phyloP scores from a whole-genome alignment of 2,329 filamentous ascomycete species.

The Ophiostoma perfectum region DNA sequence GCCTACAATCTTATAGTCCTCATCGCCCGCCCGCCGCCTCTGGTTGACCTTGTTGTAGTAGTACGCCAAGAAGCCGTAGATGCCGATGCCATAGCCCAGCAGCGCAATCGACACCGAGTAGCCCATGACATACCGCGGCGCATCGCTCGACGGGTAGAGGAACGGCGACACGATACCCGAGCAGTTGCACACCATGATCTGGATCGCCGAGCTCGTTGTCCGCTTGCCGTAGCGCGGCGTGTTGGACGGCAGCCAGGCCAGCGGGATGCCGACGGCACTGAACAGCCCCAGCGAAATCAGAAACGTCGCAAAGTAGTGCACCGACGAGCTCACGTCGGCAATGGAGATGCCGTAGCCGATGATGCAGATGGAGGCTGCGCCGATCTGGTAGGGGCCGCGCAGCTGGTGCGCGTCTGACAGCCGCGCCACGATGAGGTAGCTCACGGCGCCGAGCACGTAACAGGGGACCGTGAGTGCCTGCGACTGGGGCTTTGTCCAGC shows the following conservation, averaged over 20 bases:
- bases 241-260: slow-evolving; percentile 60
- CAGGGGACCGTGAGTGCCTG: slow-evolving; percentile 34
- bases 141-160: slow-evolving; percentile 12
- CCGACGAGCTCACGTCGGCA: slow-evolving; percentile 38
- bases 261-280: slow-evolving; percentile 49
- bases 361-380: slow-evolving; percentile 35
- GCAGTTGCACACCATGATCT: slow-evolving; percentile 24
- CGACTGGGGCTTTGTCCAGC: slow-evolving; percentile 23
- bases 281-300: slow-evolving; percentile 71
- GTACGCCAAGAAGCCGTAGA: slow-evolving; percentile 12
- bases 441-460: slow-evolving; percentile 30
- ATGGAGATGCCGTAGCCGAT: slow-evolving; percentile 56
- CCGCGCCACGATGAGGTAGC: slow-evolving; percentile 30
- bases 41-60: slow-evolving; percentile 2
- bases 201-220: slow-evolving; percentile 32
- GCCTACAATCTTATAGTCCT: slow-evolving; percentile 18
- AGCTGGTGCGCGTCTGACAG: slow-evolving; percentile 39
- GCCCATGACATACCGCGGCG: slow-evolving; percentile 19
- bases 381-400: slow-evolving; percentile 51
- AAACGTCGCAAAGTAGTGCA: slow-evolving; percentile 62
- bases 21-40: slow-evolving; percentile 1
- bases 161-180: slow-evolving; percentile 21
- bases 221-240: slow-evolving; percentile 70
- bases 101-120: slow-evolving; percentile 18
- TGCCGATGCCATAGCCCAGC: slow-evolving; percentile 3